A percentile compares a stretch with the other conserved stretches of the same genome.
Conservation (phyloP, 225 moss, liverwort and hornwort species). For the Neckera pumila region DNA sequence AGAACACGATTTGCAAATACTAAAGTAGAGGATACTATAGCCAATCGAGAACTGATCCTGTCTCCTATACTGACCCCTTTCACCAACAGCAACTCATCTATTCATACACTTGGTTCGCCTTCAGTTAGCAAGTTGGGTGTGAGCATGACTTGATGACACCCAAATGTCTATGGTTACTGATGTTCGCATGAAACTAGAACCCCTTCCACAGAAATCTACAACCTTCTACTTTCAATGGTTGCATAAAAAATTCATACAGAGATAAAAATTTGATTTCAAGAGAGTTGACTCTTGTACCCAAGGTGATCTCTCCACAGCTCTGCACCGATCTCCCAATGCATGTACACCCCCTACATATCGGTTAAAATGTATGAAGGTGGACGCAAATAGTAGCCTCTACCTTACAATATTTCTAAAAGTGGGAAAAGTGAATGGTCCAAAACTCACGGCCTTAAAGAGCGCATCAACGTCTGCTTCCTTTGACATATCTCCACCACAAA, state of each 20-base stretch:
- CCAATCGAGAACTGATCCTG: background rate
- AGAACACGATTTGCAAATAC: background rate
- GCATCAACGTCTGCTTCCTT: constrained; percentile 76
- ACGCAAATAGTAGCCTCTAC: background rate
- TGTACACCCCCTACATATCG: background rate
- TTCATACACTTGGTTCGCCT: background rate
- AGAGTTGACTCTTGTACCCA: background rate
- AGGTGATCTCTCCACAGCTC: background rate
- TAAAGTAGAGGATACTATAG: background rate
- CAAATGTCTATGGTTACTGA: background rate
- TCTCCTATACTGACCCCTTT: background rate
- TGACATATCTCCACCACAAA: constrained; percentile 73
- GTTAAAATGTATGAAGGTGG: background rate
- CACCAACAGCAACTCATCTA: background rate
- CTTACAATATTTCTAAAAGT: background rate
- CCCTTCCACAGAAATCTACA: background rate
- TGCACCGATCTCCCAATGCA: background rate
- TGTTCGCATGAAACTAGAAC: background rate
- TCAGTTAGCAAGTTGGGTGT: background rate
- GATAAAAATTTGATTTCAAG: background rate
- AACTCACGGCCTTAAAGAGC: constrained; percentile 67
- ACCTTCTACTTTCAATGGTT: background rate
- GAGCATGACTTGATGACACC: background rate
- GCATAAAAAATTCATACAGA: background rate
- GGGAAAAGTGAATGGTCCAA: background rate